Conservation (phyloP, 148 eudicot genomes). For the Chenopodium quinoa region DNA sequence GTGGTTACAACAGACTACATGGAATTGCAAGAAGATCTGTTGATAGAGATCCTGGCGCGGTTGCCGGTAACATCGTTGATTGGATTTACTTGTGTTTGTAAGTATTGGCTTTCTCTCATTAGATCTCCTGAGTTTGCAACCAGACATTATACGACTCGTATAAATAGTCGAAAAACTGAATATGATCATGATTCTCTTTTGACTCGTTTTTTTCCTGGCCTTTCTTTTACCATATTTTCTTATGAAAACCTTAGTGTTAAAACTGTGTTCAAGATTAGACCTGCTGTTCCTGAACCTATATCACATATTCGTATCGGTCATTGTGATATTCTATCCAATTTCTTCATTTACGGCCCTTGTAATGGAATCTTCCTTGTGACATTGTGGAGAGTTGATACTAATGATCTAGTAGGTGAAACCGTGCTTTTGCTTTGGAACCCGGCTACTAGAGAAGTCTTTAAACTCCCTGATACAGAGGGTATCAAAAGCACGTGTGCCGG, state of each 20-base stretch:
- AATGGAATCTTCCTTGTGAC: too few species aligned
- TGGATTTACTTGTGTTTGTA: conserved; percentile 10
- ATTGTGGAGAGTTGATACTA: too few species aligned
- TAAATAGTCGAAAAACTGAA: too few species aligned
- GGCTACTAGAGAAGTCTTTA: background rate
- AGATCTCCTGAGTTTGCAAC: background rate
- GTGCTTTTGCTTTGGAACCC: background rate
- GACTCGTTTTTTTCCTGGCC: background rate
- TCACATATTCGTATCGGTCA: too few species aligned
- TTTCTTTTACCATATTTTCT: background rate
- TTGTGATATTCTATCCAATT: too few species aligned
- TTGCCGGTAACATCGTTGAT: too few species aligned
- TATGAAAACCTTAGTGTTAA: background rate
- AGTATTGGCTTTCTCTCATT: background rate
- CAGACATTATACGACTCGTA: background rate
- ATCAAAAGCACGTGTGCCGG: background rate
- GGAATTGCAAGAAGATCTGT: background rate
- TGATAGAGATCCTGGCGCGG: background rate
- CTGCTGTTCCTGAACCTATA: background rate
- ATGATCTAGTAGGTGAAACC: background rate
- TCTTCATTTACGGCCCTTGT: too few species aligned
- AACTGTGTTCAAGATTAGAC: background rate
- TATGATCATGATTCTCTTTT: background rate
- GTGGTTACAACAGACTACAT: background rate
- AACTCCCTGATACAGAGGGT: too few species aligned